phyloP scores from a whole-genome alignment of 2,329 filamentous ascomycete genomes.

The Plenodomus biglobosus region DNA sequence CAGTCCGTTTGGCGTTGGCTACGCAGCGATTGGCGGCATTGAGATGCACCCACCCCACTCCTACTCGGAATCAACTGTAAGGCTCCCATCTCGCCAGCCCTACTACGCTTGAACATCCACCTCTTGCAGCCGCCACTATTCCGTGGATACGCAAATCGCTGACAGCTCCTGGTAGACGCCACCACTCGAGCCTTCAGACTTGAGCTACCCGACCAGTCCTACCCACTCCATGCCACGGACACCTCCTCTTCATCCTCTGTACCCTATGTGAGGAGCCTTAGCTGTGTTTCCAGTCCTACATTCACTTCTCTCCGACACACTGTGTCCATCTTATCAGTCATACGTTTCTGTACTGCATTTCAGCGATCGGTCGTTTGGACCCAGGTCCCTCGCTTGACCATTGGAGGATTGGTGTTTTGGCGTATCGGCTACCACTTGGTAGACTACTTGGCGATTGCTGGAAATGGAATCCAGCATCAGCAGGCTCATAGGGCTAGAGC shows the following conservation, averaged over 20 bases:
- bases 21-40: slow-evolving; percentile 64
- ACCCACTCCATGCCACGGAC: slow-evolving; percentile 73
- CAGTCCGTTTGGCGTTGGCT: slow-evolving; percentile 68
- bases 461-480: slow-evolving; percentile 15
- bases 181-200: slow-evolving; percentile 67
- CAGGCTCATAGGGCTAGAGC: slow-evolving; percentile 10
- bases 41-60: slow-evolving; percentile 62
- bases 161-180: slow-evolving; percentile 63
- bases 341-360: slow-evolving; percentile 42
- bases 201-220: slow-evolving; percentile 58
- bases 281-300: slow-evolving; percentile 5
- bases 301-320: slow-evolving; percentile 16
- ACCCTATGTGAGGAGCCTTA: slow-evolving; percentile 21
- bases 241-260: slow-evolving; percentile 53
- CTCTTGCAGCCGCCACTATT: slow-evolving; percentile 28
- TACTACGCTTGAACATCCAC: slow-evolving; percentile 40
- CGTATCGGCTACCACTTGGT: slow-evolving; percentile 14
- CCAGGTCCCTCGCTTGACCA: slow-evolving; percentile 39
- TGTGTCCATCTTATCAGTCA: slow-evolving; percentile 31
- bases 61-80: slow-evolving; percentile 72
- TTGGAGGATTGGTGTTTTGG: slow-evolving; percentile 29
- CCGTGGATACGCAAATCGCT: slow-evolving; percentile 39
- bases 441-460: background rate
- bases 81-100: slow-evolving; percentile 52
- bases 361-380: slow-evolving; percentile 37